Percentiles rank a stretch among this genome's conserved stretches.
These are phyloP conservation scores for Xylariales sp. DNA, from an alignment of 2,329 filamentous ascomycete genomes.

Conservation along the genomic window DNA sequence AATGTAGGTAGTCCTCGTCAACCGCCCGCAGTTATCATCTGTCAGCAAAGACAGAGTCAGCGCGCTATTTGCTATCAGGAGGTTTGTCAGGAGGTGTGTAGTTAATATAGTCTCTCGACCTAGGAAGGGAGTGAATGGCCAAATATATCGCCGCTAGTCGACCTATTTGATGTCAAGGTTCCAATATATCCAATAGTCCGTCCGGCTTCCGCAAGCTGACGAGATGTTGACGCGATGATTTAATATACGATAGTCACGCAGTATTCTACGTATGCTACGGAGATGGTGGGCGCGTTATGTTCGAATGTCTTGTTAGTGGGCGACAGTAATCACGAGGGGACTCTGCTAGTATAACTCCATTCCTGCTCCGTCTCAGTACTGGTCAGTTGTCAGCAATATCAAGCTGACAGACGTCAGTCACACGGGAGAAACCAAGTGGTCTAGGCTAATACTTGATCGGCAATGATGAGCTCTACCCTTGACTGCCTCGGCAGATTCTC, in stretches of 20 bases:
- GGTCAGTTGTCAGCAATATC: conserved; percentile 21
- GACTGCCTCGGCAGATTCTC: conserved; percentile 34
- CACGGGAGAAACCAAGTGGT: conserved; percentile 7
- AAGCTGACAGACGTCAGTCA: conserved; percentile 32
- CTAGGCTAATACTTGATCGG: conserved; percentile 17
- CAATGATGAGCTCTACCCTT: conserved; percentile 21
- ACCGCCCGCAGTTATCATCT: conserved; percentile 14
- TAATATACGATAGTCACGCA: conserved; percentile 30
- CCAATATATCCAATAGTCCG: conserved; percentile 11
- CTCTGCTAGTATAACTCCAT: conserved; percentile 11
- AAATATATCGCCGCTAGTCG: not conserved
- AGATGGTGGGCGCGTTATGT: conserved; percentile 15
- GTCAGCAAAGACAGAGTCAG: conserved; percentile 12
- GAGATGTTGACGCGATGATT: conserved; percentile 35
- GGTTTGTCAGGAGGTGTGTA: conserved; percentile 32
- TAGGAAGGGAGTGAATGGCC: conserved; percentile 14
- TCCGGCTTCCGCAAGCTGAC: conserved; percentile 32
- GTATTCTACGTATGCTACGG: not conserved
- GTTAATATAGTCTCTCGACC: conserved; percentile 31
- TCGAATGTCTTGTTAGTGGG: conserved; percentile 4
- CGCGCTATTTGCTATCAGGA: conserved; percentile 19
- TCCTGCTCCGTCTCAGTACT: too few species aligned
- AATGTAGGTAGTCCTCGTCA: not conserved
- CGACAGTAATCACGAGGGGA: conserved; percentile 28
- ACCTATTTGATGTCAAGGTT: conserved; percentile 11